Evolutionary conservation across 495 filamentous ascomycete species (phyloP), one percentile per base, ranked within the genome.

Genomic region (Choiromyces venosus): DNA sequence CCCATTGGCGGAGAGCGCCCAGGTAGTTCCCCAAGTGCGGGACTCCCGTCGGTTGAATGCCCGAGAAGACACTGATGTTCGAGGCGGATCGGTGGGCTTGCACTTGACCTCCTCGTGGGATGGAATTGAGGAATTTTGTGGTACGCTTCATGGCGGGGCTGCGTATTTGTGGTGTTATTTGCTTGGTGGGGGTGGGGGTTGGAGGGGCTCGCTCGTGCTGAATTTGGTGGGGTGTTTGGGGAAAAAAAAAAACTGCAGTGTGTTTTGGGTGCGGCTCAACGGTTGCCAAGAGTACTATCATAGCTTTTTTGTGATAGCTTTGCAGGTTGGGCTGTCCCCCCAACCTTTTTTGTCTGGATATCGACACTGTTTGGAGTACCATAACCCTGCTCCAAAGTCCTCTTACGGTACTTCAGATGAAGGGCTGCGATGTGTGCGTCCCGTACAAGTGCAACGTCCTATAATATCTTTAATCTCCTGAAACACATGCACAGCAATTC

Each of bases 11-110:
- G 70, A 99, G 84, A n/a, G 95, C 96, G 18, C 95, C 95, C 12
- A 97, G 86, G 81, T 98, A 98, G 83, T 99, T 99, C 19, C 95
- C 95, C 40, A 99, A 85, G 81, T 98, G 96, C n/a, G 95, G 96
- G 14, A 96, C 84, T 6, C 94, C 95, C 7, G 95, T 98, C 25
- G 95, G 96, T 79, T 99, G 95, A 74, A 99, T 98, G 38, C 93
- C 95, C 14, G 96, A 98, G 85, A 98, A 98, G 74, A 99, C 69
- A n/a, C 70, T 52, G 74, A 76, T 73, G 67, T 65, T 18, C 46
- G 73, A 37, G 65, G 70, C 66, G 65, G 37, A 10, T 19, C 69
- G 21, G 35, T 68, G n/a, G 33, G 37, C 35, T 35, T 56, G 65
- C 19, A 35, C 4, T 16, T 25, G 44, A 36, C 18, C 42, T 35